These are phyloP conservation scores for Claviceps fusiformis DNA, from an alignment of 2,329 filamentous ascomycete genomes.

Conservation along the genomic window DNA sequence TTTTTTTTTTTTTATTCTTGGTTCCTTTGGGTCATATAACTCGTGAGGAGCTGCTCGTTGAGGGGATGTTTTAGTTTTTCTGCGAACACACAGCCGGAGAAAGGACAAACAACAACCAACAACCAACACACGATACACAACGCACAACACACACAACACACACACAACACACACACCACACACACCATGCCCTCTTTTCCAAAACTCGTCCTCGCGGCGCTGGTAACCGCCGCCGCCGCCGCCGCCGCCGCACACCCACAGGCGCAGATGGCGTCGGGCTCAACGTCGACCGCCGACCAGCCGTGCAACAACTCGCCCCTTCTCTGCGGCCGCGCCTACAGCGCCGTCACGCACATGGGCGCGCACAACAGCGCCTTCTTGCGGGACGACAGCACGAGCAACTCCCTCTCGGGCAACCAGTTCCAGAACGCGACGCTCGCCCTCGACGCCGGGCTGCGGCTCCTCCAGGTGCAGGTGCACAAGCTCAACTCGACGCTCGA, in stretches of 20 bases:
- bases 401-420: conserved; percentile 57
- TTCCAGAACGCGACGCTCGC: conserved; percentile 59
- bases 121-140: too few species aligned
- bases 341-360: conserved; percentile 64
- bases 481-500: conserved; percentile 42
- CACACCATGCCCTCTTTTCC: too few species aligned
- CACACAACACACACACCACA: too few species aligned
- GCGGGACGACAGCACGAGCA: conserved; percentile 45
- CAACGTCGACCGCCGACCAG: conserved; percentile 8
- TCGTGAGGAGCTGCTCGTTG: too few species aligned
- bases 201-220: conserved; percentile 9
- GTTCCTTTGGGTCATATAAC: too few species aligned
- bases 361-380: conserved; percentile 65
- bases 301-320: conserved; percentile 73
- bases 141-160: too few species aligned
- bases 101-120: too few species aligned
- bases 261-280: conserved; percentile 2
- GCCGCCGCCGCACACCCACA: conserved; percentile 15
- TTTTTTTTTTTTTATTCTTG: too few species aligned
- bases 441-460: conserved; percentile 55
- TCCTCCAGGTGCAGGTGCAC: conserved; percentile 63
- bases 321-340: conserved; percentile 59
- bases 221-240: conserved; percentile 11
- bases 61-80: too few species aligned
- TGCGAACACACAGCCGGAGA: too few species aligned